phyloP scores from a whole-genome alignment of 2,329 filamentous ascomycete species.

The Cordyceps farinosa region DNA sequence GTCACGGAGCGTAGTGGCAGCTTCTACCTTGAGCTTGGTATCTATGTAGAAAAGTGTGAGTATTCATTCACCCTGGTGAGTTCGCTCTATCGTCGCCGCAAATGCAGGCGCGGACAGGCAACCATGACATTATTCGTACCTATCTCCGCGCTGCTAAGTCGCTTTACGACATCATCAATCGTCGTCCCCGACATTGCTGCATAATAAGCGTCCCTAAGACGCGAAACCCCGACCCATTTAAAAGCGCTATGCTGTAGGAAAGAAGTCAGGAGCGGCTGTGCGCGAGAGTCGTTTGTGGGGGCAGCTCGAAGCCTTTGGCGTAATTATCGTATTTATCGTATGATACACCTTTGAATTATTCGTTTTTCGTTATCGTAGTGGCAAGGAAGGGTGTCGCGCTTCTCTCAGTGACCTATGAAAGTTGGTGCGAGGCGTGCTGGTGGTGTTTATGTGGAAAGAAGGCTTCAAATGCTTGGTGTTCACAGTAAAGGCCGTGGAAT shows the following conservation, averaged over 20 bases:
- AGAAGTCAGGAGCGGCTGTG: slow-evolving; percentile 17
- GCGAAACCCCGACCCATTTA: slow-evolving; percentile 36
- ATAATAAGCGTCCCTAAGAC: slow-evolving; percentile 41
- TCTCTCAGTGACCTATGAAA: slow-evolving; percentile 19
- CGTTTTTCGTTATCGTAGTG: not conserved
- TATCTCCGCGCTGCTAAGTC: slow-evolving; percentile 53
- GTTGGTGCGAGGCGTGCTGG: not conserved
- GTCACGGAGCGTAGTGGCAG: slow-evolving; percentile 84
- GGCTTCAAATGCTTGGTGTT: not conserved
- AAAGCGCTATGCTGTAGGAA: slow-evolving; percentile 20
- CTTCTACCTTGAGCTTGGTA: slow-evolving; percentile 73
- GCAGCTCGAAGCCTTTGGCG: slow-evolving; percentile 13
- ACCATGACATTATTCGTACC: slow-evolving; percentile 36
- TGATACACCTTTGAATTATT: slow-evolving; percentile 16
- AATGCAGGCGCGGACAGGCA: not conserved
- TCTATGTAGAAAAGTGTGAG: slow-evolving; percentile 49
- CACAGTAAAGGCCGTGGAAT: slow-evolving; percentile 19
- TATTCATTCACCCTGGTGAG: not conserved
- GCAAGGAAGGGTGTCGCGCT: slow-evolving; percentile 20
- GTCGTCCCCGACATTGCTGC: slow-evolving; percentile 58
- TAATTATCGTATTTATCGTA: not conserved
- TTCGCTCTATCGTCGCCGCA: no score
- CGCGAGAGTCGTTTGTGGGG: slow-evolving; percentile 8
- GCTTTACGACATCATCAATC: slow-evolving; percentile 62
- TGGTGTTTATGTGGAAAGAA: slow-evolving; percentile 10